Percentiles rank a stretch among this genome's conserved stretches.
These are phyloP conservation scores for Tricholoma sp. DNA, from an alignment of 768 basidiomycete genomes.

Conservation along the genomic window DNA sequence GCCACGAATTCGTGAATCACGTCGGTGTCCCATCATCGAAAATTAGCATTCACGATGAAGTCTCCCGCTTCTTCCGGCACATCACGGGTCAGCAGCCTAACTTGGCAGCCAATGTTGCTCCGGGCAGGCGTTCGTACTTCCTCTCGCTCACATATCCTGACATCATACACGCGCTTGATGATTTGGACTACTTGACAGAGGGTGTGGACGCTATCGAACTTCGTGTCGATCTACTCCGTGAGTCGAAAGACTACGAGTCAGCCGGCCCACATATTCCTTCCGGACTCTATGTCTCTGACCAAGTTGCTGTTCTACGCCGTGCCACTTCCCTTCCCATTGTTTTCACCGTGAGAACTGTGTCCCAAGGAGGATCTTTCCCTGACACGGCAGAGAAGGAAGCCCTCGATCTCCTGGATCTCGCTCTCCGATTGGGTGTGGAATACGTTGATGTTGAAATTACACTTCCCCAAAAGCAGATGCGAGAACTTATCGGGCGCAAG, in stretches of 20 bases:
- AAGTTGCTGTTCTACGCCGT: slow-evolving; percentile 75
- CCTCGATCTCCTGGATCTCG: slow-evolving; percentile 72
- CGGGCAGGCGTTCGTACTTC: slow-evolving; percentile 79
- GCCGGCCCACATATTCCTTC: slow-evolving; percentile 58
- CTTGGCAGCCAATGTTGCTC: slow-evolving; percentile 44
- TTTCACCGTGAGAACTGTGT: slow-evolving; percentile 82
- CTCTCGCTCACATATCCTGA: slow-evolving; percentile 91
- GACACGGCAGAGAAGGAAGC: slow-evolving; percentile 69
- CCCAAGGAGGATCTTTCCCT: slow-evolving; percentile 91
- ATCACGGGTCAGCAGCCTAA: slow-evolving; percentile 73
- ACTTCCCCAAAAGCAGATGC: slow-evolving; percentile 59
- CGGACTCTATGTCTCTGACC: slow-evolving; percentile 67
- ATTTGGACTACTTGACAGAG: slow-evolving; percentile 67
- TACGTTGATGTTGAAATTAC: slow-evolving; percentile 90
- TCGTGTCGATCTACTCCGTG: slow-evolving; percentile 85
- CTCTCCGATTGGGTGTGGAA: slow-evolving; percentile 79
- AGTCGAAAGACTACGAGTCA: slow-evolving; percentile 37
- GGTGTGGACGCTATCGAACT: slow-evolving; percentile 93
- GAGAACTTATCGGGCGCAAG: slow-evolving; percentile 55
- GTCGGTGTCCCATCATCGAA: slow-evolving; percentile 30
- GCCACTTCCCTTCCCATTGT: slow-evolving; percentile 81
- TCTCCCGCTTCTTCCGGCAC: slow-evolving; percentile 84
- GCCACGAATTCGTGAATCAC: slow-evolving; percentile 79
- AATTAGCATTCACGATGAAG: slow-evolving; percentile 51
- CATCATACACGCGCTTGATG: slow-evolving; percentile 58